These are phyloP conservation scores for Oxyria digyna DNA, from an alignment of 148 eudicot genomes.

Conservation along the genomic window DNA sequence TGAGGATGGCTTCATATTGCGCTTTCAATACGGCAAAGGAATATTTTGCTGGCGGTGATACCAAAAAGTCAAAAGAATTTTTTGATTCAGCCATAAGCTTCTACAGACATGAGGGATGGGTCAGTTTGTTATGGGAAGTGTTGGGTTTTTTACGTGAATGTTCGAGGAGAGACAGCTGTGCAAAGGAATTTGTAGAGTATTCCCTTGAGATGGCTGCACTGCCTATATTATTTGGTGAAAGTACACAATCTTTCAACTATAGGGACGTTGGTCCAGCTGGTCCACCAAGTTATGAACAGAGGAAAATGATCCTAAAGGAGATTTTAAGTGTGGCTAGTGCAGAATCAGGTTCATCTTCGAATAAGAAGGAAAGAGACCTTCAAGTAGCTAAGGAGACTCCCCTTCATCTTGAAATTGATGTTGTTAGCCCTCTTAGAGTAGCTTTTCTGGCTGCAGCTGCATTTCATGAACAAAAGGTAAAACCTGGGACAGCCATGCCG, in stretches of 20 bases:
- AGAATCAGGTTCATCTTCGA: slow-evolving; percentile 26
- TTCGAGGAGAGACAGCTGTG: slow-evolving; percentile 46
- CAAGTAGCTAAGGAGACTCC: slow-evolving; percentile 43
- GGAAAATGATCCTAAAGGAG: slow-evolving; percentile 67
- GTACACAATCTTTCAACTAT: slow-evolving; percentile 20
- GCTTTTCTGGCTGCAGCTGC: slow-evolving; percentile 86
- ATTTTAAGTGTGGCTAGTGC: slow-evolving; percentile 47
- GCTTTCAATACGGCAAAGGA: slow-evolving; percentile 77
- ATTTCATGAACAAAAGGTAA: slow-evolving; percentile 83
- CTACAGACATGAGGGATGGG: slow-evolving; percentile 89
- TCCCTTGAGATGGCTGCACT: slow-evolving; percentile 98
- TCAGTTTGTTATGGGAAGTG: slow-evolving; percentile 74
- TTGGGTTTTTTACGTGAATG: slow-evolving; percentile 92
- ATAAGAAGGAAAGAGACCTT: slow-evolving; percentile 18
- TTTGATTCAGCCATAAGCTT: slow-evolving; percentile 55
- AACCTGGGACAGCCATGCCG: slow-evolving; percentile 57
- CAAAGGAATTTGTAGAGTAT: slow-evolving; percentile 75
- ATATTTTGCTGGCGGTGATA: slow-evolving; percentile 46
- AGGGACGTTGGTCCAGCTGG: slow-evolving; percentile 89
- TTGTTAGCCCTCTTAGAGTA: slow-evolving; percentile 83
- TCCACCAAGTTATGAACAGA: slow-evolving; percentile 56
- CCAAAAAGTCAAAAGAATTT: slow-evolving; percentile 43
- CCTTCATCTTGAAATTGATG: slow-evolving; percentile 88
- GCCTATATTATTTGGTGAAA: slow-evolving; percentile 41
- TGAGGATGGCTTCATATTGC: slow-evolving; percentile 74